Base-by-base conservation (phyloP, 345 rosid species). In the Rhodamnia argentea region DNA sequence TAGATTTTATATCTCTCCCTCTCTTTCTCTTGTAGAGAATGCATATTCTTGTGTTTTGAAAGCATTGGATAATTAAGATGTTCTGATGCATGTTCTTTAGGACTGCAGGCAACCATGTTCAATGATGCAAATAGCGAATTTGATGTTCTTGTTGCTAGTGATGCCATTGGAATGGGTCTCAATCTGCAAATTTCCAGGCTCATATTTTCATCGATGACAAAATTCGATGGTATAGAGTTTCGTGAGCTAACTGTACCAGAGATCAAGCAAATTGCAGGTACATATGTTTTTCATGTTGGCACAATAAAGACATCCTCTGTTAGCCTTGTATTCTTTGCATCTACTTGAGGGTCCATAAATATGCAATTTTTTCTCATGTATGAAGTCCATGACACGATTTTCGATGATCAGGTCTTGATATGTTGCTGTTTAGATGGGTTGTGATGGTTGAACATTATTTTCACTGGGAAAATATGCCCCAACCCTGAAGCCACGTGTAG, bases 91-190 rank as follows among this genome's bases (percentile, higher is more conserved):
- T 52, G 85, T 24, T 64, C 84, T 84, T 88, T 91, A 90, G 91
- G 59, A 89, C 88, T 93, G 91, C 97, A 96, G 98, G 98, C 99
- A 44, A 92, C 94, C 14, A 93, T 90, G 97, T 95, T 96, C 87
- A 96, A 96, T 86, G 99, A 96, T 75, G 92, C 87, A 86, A 92
- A 92, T 89, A 95, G 93, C 83, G 95, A 94, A 90, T 93, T 94
- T 89, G 99, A 96, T 90, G 98, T 96, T 88, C 98, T 96, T 91
- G 99, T 96, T 88, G 97, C 99, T 55, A 95, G 98, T 90, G 99
- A 96, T 91, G 99, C 99, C 84, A 95, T 96, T 83, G 99, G 98
- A 87, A 96, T 96, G 99, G 98, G 99, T 74, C 97, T 96, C 85
- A 96, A 96, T 88, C 92, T 96, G 87, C 95, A 95, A 83, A 96